These are phyloP conservation scores for Pezicula radicicola DNA, from an alignment of 2,329 filamentous ascomycete species.

Conservation along the genomic window DNA sequence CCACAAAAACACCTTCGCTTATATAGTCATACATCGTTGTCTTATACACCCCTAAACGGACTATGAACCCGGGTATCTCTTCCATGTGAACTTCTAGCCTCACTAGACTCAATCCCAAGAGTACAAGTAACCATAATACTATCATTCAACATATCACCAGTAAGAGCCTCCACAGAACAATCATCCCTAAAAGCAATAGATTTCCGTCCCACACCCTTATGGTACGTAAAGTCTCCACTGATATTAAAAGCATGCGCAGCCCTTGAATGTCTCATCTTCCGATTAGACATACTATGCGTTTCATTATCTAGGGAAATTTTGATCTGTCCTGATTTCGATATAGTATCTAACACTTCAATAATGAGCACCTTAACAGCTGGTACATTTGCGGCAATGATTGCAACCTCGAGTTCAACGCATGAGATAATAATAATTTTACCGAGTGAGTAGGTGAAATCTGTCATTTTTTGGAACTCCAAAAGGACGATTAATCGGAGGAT, in stretches of 20 bases:
- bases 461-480: slow-evolving; percentile 15
- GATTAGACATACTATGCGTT: background rate
- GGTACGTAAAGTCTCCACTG: background rate
- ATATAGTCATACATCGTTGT: no score
- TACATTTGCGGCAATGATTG: slow-evolving; percentile 30
- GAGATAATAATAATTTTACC: slow-evolving; percentile 31
- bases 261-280: background rate
- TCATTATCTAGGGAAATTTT: background rate
- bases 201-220: background rate
- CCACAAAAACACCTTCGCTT: no score
- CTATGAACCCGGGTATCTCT: no score
- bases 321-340: background rate
- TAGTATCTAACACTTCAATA: background rate
- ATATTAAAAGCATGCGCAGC: background rate
- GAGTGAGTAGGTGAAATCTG: slow-evolving; percentile 26
- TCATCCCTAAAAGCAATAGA: background rate
- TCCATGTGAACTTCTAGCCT: background rate
- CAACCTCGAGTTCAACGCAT: slow-evolving; percentile 28
- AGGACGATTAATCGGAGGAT: slow-evolving; percentile 12
- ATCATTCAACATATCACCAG: background rate
- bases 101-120: background rate
- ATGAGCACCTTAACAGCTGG: slow-evolving; percentile 27
- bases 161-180: background rate
- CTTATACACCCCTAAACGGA: no score
- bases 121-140: background rate